Conservation (phyloP, 2,329 filamentous ascomycete genomes). For the Penicillium sp. region DNA sequence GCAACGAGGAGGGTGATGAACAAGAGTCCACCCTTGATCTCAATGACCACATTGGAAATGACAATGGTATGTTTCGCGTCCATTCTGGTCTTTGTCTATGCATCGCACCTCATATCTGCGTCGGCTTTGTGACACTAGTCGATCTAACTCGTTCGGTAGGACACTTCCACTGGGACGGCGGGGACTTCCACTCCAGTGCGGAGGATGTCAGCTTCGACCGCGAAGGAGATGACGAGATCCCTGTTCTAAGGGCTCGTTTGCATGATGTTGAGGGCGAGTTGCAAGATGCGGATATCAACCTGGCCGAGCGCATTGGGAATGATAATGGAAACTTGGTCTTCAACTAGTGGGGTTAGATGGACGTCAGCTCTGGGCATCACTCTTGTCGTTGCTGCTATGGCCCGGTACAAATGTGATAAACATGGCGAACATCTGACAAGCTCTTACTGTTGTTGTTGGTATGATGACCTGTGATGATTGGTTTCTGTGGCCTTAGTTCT, state of each 20-base stretch:
- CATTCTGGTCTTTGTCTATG: not conserved
- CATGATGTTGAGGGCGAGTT: constrained; percentile 38
- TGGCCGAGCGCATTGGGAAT: constrained; percentile 49
- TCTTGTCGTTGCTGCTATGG: not conserved
- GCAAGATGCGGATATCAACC: constrained; percentile 44
- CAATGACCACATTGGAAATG: constrained; percentile 46
- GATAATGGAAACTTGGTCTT: constrained; percentile 42
- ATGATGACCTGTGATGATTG: not conserved
- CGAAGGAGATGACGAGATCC: constrained; percentile 45
- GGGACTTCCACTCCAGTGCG: constrained; percentile 42
- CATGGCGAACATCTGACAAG: not conserved
- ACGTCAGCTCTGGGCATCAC: not conserved
- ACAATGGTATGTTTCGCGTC: constrained; percentile 34
- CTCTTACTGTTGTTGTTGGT: no score
- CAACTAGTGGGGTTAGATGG: not conserved
- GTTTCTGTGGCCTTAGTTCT: not conserved
- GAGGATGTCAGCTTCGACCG: constrained; percentile 42
- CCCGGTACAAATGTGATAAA: not conserved
- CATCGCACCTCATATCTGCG: no score
- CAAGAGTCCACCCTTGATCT: constrained; percentile 44
- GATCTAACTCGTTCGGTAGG: constrained; percentile 22
- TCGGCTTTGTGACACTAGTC: not conserved
- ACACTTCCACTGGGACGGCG: constrained; percentile 41
- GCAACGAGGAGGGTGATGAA: constrained; percentile 37
- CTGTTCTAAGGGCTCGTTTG: constrained; percentile 48